Percentiles rank a stretch among this genome's conserved stretches.
These are phyloP conservation scores for Eimeria sp. DNA, from an alignment of 169 alveolate species.

Conservation along the genomic window DNA sequence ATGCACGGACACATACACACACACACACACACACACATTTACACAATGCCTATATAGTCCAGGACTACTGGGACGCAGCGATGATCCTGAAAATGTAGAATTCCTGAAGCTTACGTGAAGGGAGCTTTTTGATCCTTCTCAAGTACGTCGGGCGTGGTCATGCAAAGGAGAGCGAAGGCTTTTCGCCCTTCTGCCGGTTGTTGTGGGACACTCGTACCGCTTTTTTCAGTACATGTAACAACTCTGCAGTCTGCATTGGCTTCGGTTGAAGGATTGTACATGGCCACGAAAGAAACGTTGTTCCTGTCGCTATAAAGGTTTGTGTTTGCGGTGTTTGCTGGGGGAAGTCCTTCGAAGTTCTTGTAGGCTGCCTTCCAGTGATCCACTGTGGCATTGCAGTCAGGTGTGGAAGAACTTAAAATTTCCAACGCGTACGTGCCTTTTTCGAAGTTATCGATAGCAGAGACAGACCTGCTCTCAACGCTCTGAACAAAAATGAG, in stretches of 20 bases:
- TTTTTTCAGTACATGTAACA: background rate
- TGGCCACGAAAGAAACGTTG: too few relatives aligned
- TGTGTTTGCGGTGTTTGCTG: background rate
- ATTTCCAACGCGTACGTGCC: background rate
- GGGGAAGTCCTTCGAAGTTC: slow-evolving; percentile 38
- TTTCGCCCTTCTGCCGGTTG: background rate
- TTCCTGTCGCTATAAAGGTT: background rate
- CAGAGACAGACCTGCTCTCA: too few relatives aligned
- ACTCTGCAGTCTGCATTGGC: slow-evolving; percentile 56
- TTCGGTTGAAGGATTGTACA: slow-evolving; percentile 14
- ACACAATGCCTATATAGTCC: background rate
- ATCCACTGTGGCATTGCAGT: slow-evolving; percentile 7
- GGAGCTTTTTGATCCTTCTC: background rate
- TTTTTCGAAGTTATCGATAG: background rate
- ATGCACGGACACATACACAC: too few relatives aligned
- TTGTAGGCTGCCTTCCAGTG: slow-evolving; percentile 32
- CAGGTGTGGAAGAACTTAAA: background rate
- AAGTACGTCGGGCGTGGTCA: slow-evolving; percentile 8
- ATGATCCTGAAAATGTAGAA: background rate
- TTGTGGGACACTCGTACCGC: too few relatives aligned
- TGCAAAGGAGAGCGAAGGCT: background rate
- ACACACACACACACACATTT: background rate
- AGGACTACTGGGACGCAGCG: background rate
- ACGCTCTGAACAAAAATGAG: too few relatives aligned
- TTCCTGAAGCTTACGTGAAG: background rate